These are phyloP conservation scores for Nissolia schottii DNA, from an alignment of 306 rosid species.

Conservation along the genomic window DNA sequence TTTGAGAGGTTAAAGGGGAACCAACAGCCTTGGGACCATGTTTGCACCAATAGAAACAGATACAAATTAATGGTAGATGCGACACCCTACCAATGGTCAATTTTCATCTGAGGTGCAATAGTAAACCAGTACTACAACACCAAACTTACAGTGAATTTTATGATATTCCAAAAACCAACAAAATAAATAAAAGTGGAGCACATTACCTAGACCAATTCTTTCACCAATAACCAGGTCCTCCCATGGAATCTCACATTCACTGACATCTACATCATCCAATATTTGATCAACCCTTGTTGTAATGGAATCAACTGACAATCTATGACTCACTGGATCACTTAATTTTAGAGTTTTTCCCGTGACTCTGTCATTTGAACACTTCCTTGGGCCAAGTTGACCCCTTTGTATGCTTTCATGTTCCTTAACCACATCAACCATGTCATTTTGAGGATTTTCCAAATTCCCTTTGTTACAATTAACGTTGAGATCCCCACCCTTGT, in stretches of 20 bases:
- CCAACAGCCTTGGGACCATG: constrained; percentile 9
- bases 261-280: constrained; percentile 88
- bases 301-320: constrained; percentile 44
- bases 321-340: constrained; percentile 60
- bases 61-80: constrained; percentile 9
- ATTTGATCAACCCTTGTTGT: constrained; percentile 59
- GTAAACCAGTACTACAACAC: constrained; percentile 2
- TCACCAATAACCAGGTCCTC: constrained; percentile 89
- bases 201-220: constrained; percentile 94
- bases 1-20: background rate
- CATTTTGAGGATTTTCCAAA: constrained; percentile 32
- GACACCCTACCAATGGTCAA: constrained; percentile 2
- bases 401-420: constrained; percentile 39
- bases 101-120: background rate
- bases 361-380: constrained; percentile 51
- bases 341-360: constrained; percentile 51
- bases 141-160: constrained; percentile 8
- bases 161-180: background rate
- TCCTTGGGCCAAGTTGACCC: constrained; percentile 47
- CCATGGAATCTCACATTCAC: constrained; percentile 96
- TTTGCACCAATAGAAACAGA: background rate
- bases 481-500: constrained; percentile 38
- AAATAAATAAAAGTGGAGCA: constrained; percentile 22
- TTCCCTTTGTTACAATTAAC: constrained; percentile 31
- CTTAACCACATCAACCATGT: constrained; percentile 21